Base-by-base conservation (phyloP, 140 eudicot genomes). In the Oenanthe javanica region DNA sequence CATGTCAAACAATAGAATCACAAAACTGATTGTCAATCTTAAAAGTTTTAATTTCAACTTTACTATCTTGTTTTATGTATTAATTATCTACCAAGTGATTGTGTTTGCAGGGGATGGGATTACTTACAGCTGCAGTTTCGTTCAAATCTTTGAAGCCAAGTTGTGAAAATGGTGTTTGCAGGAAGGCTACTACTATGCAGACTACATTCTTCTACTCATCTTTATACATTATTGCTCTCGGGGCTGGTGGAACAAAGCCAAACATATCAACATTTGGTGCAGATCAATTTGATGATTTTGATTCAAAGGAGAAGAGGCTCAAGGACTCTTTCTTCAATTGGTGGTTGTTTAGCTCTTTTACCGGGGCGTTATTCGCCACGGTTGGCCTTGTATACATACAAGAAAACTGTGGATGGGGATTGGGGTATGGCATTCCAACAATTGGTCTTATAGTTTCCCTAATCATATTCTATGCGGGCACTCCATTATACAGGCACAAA, bases 301-400 rank as follows among this genome's bases (percentile, higher is more conserved):
- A 86, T 64, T 70, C 50, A 23, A 61, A 49, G 27, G 57, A 36
- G 86, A 86, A 42, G 82, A 48, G 85, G 49, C 27, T 6, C 15
- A 38, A 38, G 25, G 23, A 14, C 36, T 27, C 46, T 3, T 77
- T 55, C 61, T 61, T 27, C 12, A 72, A 72, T 21, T 72, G 76
- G 76, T 72, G 76, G 76, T 18, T 72, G 31, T 72, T 72, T 8
- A 72, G 76, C 9, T 38, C 36, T 21, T 25, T 48, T 10, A 43
- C 79, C 85, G 97, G 91, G 86, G 78, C 83, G 64, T 52, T 61
- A 79, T 77, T 79, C 83, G 25, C 75, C 81, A 81, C 48, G 52
- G 86, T 61, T 1, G 66, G 87, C 67, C 55, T 88, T 81, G 47
- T 90, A 73, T 83, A 81, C 45, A 25, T 89, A 61, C 91, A 94